Base-by-base conservation (phyloP, 345 rosid species). In the Clausena lansium region DNA sequence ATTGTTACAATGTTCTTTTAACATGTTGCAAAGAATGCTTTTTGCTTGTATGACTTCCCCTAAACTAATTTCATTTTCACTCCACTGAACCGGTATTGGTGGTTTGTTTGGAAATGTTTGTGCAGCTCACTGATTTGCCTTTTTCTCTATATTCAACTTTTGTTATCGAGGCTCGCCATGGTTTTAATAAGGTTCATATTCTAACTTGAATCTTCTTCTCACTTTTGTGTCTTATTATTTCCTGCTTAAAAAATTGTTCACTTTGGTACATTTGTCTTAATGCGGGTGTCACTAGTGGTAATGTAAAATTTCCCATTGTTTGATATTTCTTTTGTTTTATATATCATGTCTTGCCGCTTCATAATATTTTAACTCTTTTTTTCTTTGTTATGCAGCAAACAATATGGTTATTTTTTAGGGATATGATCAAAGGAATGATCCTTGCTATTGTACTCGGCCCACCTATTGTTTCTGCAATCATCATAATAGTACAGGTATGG, bases 91-190 rank as follows among this genome's bases (percentile, higher is more conserved):
- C 50, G 17, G 9, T 57, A 38, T 45, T 80, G 81, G 73, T 73
- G 10, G 14, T 74, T 70, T 63, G 36, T 69, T 76, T 78, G 70
- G 27, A 61, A 72, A 50, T 86, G 71, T 71, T 82, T 68, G 59
- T 86, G 90, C 97, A 94, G 99, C 87, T 97, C 35, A 93, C 98
- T 30, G 99, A 94, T 82, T 84, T 97, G 86, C 98, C 99, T 50
- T 97, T 97, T 78, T 94, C 99, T 41, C 92, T 97, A 59, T 94
- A 87, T 85, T 97, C 99, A 78, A 97, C 98, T 58, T 97, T 97
- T 80, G 98, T 94, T 75, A 91, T 97, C n/a, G 99, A 97, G 86
- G 77, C 95, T 61, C 98, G 96, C 39, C 99, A 97, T 84, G 98
- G 99, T 67, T 97, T 97, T 87, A 97, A 97, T 77, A 94, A 97